phyloP scores from a whole-genome alignment of 148 eudicot genomes.

The Simmondsia chinensis region DNA sequence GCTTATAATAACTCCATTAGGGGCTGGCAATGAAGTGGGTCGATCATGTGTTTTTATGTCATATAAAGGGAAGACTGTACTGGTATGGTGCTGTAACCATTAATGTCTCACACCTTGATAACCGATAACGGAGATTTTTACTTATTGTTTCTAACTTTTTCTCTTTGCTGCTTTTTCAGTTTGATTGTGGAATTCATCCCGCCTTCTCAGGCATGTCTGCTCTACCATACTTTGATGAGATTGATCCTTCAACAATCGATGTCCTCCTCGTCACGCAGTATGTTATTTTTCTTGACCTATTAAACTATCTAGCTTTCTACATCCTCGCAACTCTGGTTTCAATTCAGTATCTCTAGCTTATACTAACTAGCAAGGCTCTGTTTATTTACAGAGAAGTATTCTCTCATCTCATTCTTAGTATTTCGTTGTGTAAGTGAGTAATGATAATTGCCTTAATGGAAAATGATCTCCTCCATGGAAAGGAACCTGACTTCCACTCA shows the following conservation, averaged over 20 bases:
- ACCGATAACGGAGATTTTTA: not conserved
- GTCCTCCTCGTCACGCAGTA: conserved; percentile 94
- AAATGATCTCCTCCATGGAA: too few relatives aligned
- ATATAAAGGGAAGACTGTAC: conserved; percentile 70
- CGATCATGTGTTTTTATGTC: conserved; percentile 84
- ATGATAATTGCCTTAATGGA: too few relatives aligned
- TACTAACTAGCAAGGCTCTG: too few relatives aligned
- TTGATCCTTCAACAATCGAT: conserved; percentile 81
- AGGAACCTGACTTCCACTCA: too few relatives aligned
- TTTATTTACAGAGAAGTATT: too few relatives aligned
- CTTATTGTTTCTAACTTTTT: not conserved
- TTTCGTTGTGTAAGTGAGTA: too few relatives aligned
- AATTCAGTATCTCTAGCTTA: too few relatives aligned
- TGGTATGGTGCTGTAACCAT: conserved; percentile 52
- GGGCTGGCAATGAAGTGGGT: conserved; percentile 95
- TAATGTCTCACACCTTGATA: not conserved
- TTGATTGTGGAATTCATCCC: conserved; percentile 97
- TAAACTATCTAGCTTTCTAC: not conserved
- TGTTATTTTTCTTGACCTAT: conserved; percentile 4
- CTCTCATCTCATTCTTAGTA: too few relatives aligned
- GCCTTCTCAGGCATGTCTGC: conserved; percentile 94
- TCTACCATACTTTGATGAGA: conserved; percentile 92
- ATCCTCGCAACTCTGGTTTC: too few relatives aligned
- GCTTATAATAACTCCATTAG: conserved; percentile 75
- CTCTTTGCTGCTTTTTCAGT: conserved; percentile 27